Conservation (phyloP, 73 alveolate genomes). For the Paramecium biaurelia region DNA sequence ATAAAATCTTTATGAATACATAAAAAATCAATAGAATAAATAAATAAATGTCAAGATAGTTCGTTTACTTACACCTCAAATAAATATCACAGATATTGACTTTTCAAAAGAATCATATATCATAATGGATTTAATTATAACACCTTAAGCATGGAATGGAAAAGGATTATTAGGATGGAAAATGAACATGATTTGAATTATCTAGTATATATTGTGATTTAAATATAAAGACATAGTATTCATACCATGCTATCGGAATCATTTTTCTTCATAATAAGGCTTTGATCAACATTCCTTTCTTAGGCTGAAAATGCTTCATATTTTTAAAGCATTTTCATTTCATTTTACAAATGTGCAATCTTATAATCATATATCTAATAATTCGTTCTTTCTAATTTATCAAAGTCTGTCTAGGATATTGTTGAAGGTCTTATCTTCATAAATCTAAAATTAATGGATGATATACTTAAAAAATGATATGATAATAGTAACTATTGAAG, state of each 20-base stretch:
- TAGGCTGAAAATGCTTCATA: background rate
- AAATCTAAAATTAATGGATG: background rate
- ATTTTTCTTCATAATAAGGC: background rate
- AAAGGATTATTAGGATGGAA: slow-evolving; percentile 56
- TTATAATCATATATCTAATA: background rate
- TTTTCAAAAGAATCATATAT: background rate
- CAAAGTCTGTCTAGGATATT: background rate
- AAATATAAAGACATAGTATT: background rate
- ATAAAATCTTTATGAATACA: slow-evolving; percentile 66
- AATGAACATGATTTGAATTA: background rate
- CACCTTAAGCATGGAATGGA: slow-evolving; percentile 51
- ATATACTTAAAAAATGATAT: background rate
- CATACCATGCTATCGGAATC: background rate
- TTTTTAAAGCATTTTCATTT: background rate
- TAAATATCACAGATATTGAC: slow-evolving; percentile 63
- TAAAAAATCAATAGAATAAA: slow-evolving; percentile 80
- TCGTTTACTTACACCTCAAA: background rate
- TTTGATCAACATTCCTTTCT: background rate
- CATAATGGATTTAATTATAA: background rate
- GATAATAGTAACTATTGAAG: background rate
- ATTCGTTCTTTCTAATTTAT: background rate
- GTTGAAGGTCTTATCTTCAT: background rate
- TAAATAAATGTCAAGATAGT: background rate
- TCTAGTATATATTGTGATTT: background rate
- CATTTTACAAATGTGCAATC: background rate